Evolutionary conservation across 257 asterid species (phyloP), one percentile per base, ranked within the genome.

Genomic region (Solanum dulcamara): DNA sequence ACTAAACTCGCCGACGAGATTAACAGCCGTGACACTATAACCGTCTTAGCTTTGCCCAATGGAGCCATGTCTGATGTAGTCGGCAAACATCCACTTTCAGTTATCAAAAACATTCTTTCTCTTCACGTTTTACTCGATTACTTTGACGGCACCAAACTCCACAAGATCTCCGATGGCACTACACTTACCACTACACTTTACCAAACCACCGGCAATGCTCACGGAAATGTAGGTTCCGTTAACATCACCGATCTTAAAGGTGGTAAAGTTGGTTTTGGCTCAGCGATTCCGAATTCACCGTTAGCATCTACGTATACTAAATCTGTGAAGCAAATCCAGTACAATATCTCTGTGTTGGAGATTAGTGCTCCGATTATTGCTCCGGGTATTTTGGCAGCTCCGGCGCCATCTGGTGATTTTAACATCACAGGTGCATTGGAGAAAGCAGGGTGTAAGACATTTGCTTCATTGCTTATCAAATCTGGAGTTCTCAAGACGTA

Each of bases 1-100:
- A 97, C 99, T 7, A 97, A 97, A 60, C 98, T 97, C 92, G 97
- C 97, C 87, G 99, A 95, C 87, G 99, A 97, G 60, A 95, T 97
- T 91, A 95, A 97, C 96, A 92, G 95, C 90, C 98, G 99, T 22
- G 83, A 84, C 18, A 93, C 98, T 5, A 91, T 97, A 82, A 97
- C 99, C 82, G 97, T 97, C 77, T 92, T 95, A 83, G 98, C 80
- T 46, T 88, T 95, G n/a, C 82, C 88, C 42, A 96, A 96, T 88
- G 94, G 89, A 81, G 98, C 93, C 28, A 87, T 96, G 87, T 93
- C 97, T 26, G 18, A 93, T 84, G 74, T 91, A 85, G 86, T 94
- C 50, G 94, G 90, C 3, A 94, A 94, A 18, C 92, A 93, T 85
- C 96, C 97, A 38, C 92, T 95, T 66, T 80, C 94, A 85, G 93